phyloP scores from a whole-genome alignment of 228 moss, liverwort and hornwort genomes.

The Sphagnum fallax region DNA sequence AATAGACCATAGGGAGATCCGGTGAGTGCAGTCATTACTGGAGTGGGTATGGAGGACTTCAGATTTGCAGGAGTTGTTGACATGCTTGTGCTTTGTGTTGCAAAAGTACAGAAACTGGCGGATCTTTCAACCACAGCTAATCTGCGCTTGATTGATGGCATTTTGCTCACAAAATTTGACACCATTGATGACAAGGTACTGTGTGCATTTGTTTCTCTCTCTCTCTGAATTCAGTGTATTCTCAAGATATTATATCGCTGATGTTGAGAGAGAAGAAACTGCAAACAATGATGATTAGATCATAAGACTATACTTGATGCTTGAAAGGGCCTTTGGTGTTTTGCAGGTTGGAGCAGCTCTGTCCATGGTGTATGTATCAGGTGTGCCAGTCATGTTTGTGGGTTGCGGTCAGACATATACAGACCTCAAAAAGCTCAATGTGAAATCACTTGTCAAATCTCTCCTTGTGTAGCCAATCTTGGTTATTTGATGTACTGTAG shows the following conservation, averaged over 20 bases:
- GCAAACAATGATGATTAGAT: too few relatives aligned
- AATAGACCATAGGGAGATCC: too few relatives aligned
- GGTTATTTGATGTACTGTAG: background rate
- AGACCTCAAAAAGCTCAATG: slow-evolving; percentile 89
- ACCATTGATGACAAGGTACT: slow-evolving; percentile 98
- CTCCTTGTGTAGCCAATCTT: slow-evolving; percentile 41
- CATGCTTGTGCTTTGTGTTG: too few relatives aligned
- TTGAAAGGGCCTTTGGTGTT: background rate
- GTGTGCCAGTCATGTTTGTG: slow-evolving; percentile 91
- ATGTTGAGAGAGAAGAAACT: too few relatives aligned
- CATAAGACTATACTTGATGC: too few relatives aligned
- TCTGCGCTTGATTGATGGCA: slow-evolving; percentile 84
- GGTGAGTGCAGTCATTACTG: too few relatives aligned
- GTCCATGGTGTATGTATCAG: slow-evolving; percentile 95
- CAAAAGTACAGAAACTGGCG: slow-evolving; percentile 57
- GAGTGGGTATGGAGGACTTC: too few relatives aligned
- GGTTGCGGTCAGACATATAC: slow-evolving; percentile 96
- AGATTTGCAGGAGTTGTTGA: too few relatives aligned
- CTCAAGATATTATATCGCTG: too few relatives aligned
- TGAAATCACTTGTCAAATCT: slow-evolving; percentile 83
- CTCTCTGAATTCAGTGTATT: too few relatives aligned
- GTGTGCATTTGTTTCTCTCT: too few relatives aligned
- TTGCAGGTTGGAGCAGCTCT: slow-evolving; percentile 75
- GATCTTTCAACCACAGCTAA: slow-evolving; percentile 72
- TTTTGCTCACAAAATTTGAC: slow-evolving; percentile 94